A percentile compares a stretch with the other conserved stretches of the same genome.
These are phyloP conservation scores for Cyathus striatus DNA, from an alignment of 768 basidiomycete species.

Conservation along the genomic window DNA sequence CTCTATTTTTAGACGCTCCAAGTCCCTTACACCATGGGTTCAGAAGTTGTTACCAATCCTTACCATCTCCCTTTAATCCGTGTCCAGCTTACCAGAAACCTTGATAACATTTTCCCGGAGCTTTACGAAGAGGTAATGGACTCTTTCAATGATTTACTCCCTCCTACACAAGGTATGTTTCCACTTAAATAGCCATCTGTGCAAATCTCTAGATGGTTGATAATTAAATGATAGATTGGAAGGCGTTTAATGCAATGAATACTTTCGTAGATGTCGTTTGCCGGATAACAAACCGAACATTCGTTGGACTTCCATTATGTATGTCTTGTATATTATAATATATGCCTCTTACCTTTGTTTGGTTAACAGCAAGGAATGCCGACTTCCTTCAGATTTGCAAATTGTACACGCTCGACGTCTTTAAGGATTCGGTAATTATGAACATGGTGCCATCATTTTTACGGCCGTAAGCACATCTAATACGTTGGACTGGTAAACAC, in stretches of 20 bases:
- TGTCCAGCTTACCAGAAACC: conserved; percentile 28
- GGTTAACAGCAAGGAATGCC: conserved; percentile 24
- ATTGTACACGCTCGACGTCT: conserved; percentile 21
- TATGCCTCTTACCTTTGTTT: too few species aligned
- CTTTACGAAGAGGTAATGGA: conserved; percentile 38
- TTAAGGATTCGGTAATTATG: conserved; percentile 11
- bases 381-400: conserved; percentile 29
- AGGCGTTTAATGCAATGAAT: conserved; percentile 16
- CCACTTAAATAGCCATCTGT: background rate
- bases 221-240: conserved; percentile 29
- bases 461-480: conserved; percentile 16
- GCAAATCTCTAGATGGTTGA: background rate
- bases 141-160: conserved; percentile 35
- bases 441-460: conserved; percentile 24
- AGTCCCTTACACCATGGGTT: conserved; percentile 31
- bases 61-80: conserved; percentile 27
- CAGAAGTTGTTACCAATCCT: conserved; percentile 17
- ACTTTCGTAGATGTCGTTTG: conserved; percentile 27
- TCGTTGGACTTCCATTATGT: conserved; percentile 49
- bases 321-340: too few species aligned
- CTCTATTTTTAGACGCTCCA: conserved; percentile 23
- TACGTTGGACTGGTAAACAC: too few species aligned
- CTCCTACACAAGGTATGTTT: conserved; percentile 18
- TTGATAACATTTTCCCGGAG: conserved; percentile 29
- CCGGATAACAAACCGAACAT: conserved; percentile 36